These are phyloP conservation scores for Chrysoporthe deuterocubensis DNA, from an alignment of 2,329 filamentous ascomycete species.

Conservation along the genomic window DNA sequence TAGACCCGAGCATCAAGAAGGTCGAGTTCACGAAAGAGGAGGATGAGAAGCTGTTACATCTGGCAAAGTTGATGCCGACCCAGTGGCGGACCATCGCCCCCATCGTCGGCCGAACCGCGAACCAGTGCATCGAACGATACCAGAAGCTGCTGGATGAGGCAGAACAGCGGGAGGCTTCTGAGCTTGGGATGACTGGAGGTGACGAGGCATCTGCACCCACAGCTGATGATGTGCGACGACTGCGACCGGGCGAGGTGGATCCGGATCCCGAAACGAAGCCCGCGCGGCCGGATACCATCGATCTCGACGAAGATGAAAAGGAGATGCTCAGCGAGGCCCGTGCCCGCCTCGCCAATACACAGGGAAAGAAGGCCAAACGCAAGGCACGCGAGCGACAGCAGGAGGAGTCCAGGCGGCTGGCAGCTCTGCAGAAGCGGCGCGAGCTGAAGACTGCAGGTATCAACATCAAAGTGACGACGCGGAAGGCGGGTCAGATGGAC, in stretches of 20 bases:
- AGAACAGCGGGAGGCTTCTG: slow-evolving; percentile 81
- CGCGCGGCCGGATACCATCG: slow-evolving; percentile 92
- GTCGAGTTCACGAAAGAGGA: slow-evolving; percentile 99
- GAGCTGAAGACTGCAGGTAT: slow-evolving; percentile 98
- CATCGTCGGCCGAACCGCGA: slow-evolving; percentile 93
- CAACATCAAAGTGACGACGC: slow-evolving; percentile 91
- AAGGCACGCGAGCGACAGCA: slow-evolving; percentile 95
- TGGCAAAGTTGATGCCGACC: slow-evolving; percentile 98
- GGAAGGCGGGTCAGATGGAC: slow-evolving; percentile 97
- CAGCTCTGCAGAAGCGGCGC: slow-evolving; percentile 89
- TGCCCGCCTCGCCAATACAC: slow-evolving; percentile 93
- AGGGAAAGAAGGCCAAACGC: slow-evolving; percentile 98
- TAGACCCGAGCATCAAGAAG: slow-evolving; percentile 97
- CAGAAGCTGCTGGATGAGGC: slow-evolving; percentile 96
- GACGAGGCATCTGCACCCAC: slow-evolving; percentile 86
- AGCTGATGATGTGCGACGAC: slow-evolving; percentile 86
- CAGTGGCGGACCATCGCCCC: slow-evolving; percentile 99
- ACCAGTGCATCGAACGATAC: slow-evolving; percentile 95
- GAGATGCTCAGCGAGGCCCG: slow-evolving; percentile 99
- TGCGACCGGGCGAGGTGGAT: slow-evolving; percentile 92
- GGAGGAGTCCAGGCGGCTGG: slow-evolving; percentile 89
- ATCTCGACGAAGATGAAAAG: slow-evolving; percentile 98
- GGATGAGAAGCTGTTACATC: slow-evolving; percentile 93
- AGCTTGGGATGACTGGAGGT: slow-evolving; percentile 82
- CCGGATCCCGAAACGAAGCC: slow-evolving; percentile 98